Evolutionary conservation across 2,329 filamentous ascomycete species (phyloP).

Genomic region (Ophiostoma piceae): DNA sequence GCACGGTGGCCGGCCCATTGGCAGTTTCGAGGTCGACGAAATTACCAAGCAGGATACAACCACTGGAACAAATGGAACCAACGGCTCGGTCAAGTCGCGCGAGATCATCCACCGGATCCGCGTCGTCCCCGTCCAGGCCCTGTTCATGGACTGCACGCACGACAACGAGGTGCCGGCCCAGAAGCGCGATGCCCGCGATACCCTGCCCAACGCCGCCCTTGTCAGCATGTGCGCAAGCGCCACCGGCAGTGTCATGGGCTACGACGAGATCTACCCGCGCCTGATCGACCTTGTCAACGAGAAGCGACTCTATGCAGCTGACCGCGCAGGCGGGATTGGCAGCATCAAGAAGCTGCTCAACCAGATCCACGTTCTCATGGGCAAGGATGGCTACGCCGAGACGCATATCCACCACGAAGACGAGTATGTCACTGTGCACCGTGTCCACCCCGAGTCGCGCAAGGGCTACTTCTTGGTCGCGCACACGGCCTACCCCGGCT

Average conservation of each 20-base stretch:
- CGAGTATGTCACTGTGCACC: constrained; percentile 92
- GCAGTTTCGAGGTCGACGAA: constrained; percentile 93
- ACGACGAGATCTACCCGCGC: constrained; percentile 91
- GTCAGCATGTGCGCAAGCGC: constrained; percentile 95
- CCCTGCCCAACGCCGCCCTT: constrained; percentile 85
- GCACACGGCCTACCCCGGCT: constrained; percentile 90
- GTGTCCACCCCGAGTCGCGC: constrained; percentile 84
- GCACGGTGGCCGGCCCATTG: constrained; percentile 89
- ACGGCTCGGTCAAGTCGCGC: constrained; percentile 35
- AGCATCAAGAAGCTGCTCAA: constrained; percentile 90
- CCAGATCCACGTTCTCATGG: constrained; percentile 92
- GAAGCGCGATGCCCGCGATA: constrained; percentile 90
- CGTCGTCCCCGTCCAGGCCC: constrained; percentile 79
- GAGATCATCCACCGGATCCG: constrained; percentile 77
- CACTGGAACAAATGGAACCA: constrained; percentile 33
- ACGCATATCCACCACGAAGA: constrained; percentile 95
- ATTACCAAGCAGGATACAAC: constrained; percentile 44
- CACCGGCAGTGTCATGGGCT: constrained; percentile 94
- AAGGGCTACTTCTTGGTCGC: constrained; percentile 95
- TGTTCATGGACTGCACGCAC: constrained; percentile 99
- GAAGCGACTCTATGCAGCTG: constrained; percentile 73
- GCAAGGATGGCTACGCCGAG: constrained; percentile 87
- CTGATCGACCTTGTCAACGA: constrained; percentile 92
- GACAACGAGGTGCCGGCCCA: constrained; percentile 96
- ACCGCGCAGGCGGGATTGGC: constrained; percentile 69